phyloP scores from a whole-genome alignment of 768 basidiomycete genomes.

The Suillus subluteus region DNA sequence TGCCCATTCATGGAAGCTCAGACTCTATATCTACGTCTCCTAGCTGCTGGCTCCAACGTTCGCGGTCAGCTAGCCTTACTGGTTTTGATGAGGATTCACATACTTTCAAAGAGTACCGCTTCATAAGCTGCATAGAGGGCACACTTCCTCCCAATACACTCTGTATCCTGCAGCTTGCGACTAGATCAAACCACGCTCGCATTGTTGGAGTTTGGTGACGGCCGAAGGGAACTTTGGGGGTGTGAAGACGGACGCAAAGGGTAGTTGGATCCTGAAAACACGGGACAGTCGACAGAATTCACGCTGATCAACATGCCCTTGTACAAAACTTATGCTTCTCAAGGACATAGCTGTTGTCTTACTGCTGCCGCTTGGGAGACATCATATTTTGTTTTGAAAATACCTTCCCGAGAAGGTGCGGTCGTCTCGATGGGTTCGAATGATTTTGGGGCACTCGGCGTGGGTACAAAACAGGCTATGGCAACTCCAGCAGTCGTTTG shows the following conservation, averaged over 20 bases:
- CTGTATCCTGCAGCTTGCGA: slow-evolving; percentile 55
- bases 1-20: no score
- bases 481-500: no score
- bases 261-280: slow-evolving; percentile 48
- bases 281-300: slow-evolving; percentile 41
- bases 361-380: no score
- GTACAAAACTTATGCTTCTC: no score
- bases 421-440: no score
- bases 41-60: slow-evolving; percentile 52
- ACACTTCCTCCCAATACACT: slow-evolving; percentile 28
- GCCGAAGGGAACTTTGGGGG: slow-evolving; percentile 60
- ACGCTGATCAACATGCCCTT: slow-evolving; percentile 52
- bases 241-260: slow-evolving; percentile 72
- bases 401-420: no score
- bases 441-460: no score
- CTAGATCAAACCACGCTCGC: slow-evolving; percentile 80
- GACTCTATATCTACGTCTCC: slow-evolving; percentile 24
- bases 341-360: no score
- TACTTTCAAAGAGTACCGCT: slow-evolving; percentile 41
- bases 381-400: no score
- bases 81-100: slow-evolving; percentile 43
- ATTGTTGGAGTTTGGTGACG: slow-evolving; percentile 47
- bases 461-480: no score
- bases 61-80: slow-evolving; percentile 49
- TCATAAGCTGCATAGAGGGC: slow-evolving; percentile 23